Evolutionary conservation across 441 rosid species (phyloP).

Genomic region (Pelargonium cotyledonis): DNA sequence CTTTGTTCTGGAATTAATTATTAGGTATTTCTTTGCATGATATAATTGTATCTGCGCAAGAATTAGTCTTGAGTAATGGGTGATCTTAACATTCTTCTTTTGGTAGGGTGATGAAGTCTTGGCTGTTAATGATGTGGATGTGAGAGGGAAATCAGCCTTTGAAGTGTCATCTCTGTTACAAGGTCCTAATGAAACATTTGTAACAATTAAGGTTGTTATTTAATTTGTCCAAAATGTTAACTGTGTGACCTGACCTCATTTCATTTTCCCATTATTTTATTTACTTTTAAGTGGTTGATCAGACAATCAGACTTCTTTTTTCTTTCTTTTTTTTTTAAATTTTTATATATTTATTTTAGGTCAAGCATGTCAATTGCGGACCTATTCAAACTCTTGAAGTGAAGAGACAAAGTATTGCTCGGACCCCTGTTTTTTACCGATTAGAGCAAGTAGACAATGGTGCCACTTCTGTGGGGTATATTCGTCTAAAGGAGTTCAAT

Average conservation of each 20-base stretch:
- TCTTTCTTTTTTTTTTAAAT: neutral
- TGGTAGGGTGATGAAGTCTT: constrained; percentile 77
- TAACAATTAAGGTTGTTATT: constrained; percentile 56
- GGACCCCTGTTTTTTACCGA: constrained; percentile 74
- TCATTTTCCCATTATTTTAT: neutral
- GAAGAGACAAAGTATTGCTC: constrained; percentile 79
- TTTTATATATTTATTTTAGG: constrained; percentile 41
- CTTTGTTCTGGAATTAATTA: neutral
- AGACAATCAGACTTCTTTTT: constrained; percentile 3
- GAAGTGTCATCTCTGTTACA: constrained; percentile 88
- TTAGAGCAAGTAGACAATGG: constrained; percentile 68
- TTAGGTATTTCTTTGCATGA: neutral
- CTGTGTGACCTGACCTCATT: constrained; percentile 1
- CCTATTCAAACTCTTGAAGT: constrained; percentile 55
- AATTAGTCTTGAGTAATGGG: neutral
- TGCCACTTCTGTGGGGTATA: constrained; percentile 58
- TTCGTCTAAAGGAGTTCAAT: constrained; percentile 85
- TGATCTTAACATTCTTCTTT: constrained; percentile 19
- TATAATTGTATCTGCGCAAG: neutral
- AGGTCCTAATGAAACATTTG: constrained; percentile 85
- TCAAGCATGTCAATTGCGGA: constrained; percentile 86
- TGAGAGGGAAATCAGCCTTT: constrained; percentile 79
- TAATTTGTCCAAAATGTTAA: neutral
- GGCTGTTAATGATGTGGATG: constrained; percentile 75
- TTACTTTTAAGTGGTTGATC: neutral